phyloP scores from a whole-genome alignment of 1,284 basidiomycete species.

The Abortiporus biennis region DNA sequence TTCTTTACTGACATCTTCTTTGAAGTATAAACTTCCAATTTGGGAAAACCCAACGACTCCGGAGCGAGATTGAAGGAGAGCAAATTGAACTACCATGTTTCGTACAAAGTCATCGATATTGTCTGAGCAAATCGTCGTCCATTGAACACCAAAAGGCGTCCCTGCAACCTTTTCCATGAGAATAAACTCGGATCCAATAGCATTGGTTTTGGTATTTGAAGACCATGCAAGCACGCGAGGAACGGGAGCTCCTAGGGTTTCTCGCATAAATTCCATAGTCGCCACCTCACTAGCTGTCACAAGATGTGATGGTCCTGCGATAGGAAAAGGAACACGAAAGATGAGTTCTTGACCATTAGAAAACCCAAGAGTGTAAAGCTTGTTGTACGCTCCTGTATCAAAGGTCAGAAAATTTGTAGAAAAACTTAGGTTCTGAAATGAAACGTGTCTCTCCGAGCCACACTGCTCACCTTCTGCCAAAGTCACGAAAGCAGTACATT shows the following conservation, averaged over 20 bases:
- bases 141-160: slow-evolving; percentile 17
- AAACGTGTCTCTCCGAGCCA: too few relatives aligned
- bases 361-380: slow-evolving; percentile 25
- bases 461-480: background rate
- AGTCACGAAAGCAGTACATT: background rate
- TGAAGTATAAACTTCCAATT: slow-evolving; percentile 1
- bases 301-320: slow-evolving; percentile 25
- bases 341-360: slow-evolving; percentile 25
- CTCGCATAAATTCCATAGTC: slow-evolving; percentile 29
- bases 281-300: slow-evolving; percentile 34
- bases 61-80: too few relatives aligned
- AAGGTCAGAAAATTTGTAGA: too few relatives aligned
- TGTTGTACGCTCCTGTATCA: slow-evolving; percentile 18
- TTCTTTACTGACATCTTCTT: background rate
- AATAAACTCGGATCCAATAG: slow-evolving; percentile 32
- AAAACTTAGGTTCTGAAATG: too few relatives aligned
- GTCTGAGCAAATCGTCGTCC: too few relatives aligned
- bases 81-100: too few relatives aligned
- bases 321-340: slow-evolving; percentile 24
- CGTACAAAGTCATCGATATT: too few relatives aligned
- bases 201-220: slow-evolving; percentile 14
- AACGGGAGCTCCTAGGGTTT: slow-evolving; percentile 23
- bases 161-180: slow-evolving; percentile 30
- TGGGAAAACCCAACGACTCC: slow-evolving; percentile 1
- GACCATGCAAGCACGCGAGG: slow-evolving; percentile 29